These are phyloP conservation scores for Phytophthora idaei DNA, from an alignment of 352 stramenopile species.

Conservation along the genomic window DNA sequence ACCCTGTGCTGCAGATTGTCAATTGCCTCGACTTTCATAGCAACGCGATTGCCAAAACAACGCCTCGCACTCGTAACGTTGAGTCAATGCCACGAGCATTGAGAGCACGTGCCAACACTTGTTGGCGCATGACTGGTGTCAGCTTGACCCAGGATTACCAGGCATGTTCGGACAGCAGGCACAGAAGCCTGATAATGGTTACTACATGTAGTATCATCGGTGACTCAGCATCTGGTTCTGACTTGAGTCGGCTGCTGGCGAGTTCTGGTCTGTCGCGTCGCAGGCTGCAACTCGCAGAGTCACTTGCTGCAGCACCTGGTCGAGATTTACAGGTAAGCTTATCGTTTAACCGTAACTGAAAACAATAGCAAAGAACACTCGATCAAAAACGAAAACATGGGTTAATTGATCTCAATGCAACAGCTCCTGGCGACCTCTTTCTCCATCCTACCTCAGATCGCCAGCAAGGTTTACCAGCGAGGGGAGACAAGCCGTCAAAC, in stretches of 20 bases:
- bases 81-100: neutral
- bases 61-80: constrained; percentile 5
- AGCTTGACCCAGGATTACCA: too few relatives aligned
- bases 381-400: neutral
- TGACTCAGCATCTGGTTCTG: constrained; percentile 27
- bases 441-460: neutral
- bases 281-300: neutral
- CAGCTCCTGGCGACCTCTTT: neutral
- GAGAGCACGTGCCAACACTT: constrained; percentile 7
- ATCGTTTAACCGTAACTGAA: neutral
- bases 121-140: neutral
- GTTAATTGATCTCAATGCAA: neutral
- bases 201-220: neutral
- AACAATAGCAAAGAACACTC: neutral
- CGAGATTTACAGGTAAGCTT: neutral
- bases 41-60: constrained; percentile 12
- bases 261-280: constrained; percentile 16
- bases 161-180: neutral
- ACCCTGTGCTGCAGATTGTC: constrained; percentile 10
- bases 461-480: neutral
- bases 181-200: neutral
- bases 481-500: neutral
- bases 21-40: constrained; percentile 21
- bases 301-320: too few relatives aligned
- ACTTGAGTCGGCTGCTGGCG: constrained; percentile 14